phyloP scores from a whole-genome alignment of 306 rosid species.

The Fagus crenata region DNA sequence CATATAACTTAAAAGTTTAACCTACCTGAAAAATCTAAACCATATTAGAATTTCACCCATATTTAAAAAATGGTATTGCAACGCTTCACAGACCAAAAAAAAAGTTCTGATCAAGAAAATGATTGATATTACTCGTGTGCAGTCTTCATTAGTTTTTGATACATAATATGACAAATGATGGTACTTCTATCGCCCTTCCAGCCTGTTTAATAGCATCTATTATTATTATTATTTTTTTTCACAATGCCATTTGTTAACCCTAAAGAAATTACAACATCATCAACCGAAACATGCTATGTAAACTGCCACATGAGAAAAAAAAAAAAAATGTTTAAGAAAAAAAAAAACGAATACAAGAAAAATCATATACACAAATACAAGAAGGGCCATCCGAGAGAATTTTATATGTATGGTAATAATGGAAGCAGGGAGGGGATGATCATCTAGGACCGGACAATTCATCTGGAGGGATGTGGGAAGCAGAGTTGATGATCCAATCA shows the following conservation, averaged over 20 bases:
- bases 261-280: conserved; percentile 36
- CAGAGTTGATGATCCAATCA: conserved; percentile 74
- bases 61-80: background rate
- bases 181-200: conserved; percentile 26
- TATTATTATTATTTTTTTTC: conserved; percentile 13
- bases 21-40: background rate
- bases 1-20: background rate
- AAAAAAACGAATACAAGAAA: conserved; percentile 15
- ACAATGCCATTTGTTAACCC: conserved; percentile 40
- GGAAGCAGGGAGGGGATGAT: conserved; percentile 20
- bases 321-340: conserved; percentile 29
- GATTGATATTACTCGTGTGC: conserved; percentile 36
- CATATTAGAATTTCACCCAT: background rate
- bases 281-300: conserved; percentile 30
- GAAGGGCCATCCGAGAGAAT: conserved; percentile 28
- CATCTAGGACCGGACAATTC: conserved; percentile 91
- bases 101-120: conserved; percentile 8
- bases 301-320: conserved; percentile 38
- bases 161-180: conserved; percentile 48
- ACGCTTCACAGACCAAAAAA: background rate
- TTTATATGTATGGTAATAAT: conserved; percentile 15
- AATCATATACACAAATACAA: conserved; percentile 65
- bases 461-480: conserved; percentile 66
- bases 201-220: conserved; percentile 23
- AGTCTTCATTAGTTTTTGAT: conserved; percentile 44